Evolutionary conservation across 2,329 filamentous ascomycete species (phyloP), one percentile per base, ranked within the genome.

Genomic region (Eutypella sp.): DNA sequence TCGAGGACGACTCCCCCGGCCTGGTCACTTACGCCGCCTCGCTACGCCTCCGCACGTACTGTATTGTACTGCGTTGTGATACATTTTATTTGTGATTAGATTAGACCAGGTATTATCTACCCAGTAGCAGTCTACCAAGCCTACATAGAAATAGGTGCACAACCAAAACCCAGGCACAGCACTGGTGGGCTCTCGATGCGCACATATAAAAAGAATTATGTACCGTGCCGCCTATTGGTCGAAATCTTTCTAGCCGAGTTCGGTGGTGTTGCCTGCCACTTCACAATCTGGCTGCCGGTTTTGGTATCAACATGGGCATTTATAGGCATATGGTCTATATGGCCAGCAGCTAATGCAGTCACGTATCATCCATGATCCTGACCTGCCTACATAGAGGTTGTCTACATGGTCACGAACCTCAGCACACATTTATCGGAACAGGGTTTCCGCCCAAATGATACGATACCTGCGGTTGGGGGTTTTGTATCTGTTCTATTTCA

Each of bases 381-480:
- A 39, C 36, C 36, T 15, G n/a, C 36, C 22, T 15, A 39, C n/a
- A 22, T 11, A 6, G n/a, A 39, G 36, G n/a, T 16, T 22, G n/a
- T 23, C 23, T 22, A 22, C 36, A 39, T 39, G 36, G 36, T 39
- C 36, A 39, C 36, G 36, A 39, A 39, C 36, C 36, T 39, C 20
- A 8, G 16, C 36, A 39, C 36, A 39, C 15, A 22, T 39, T 39
- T n/a, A 24, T 39, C 36, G 36, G 36, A 39, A 24, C 36, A 9
- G 36, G 36, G 11, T 22, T 39, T 39, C 36, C 36, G 36, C 36
- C 15, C 20, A n/a, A 39, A 39, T 39, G 36, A 39, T 39, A 39
- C 36, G n/a, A n/a, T n/a, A n/a, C n/a, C n/a, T n/a, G n/a, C n/a
- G n/a, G n/a, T n/a, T n/a, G n/a, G n/a, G n/a, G n/a, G n/a, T n/a